Evolutionary conservation across 83 land plant genomes (phyloP), one percentile per base, ranked within the genome.

Genomic region (Picea mariana): DNA sequence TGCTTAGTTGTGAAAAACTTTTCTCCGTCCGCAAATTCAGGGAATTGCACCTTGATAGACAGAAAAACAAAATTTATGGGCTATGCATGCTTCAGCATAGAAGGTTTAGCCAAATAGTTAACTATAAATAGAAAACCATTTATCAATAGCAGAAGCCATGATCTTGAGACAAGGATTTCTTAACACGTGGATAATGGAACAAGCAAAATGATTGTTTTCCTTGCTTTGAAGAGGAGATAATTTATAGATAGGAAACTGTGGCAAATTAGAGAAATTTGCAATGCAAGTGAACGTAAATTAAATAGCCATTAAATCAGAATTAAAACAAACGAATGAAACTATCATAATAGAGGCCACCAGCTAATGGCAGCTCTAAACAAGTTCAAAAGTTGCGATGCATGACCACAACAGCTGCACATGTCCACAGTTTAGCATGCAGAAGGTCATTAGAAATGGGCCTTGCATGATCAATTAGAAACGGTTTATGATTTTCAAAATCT

Each of bases 21-120:
- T 52, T 52, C 12, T 11, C 55, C 55, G 12, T 52, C 13, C 55
- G 3, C 55, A 52, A 52, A 52, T 52, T 52, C 55, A 52, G 55
- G 55, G 55, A 52, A 52, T 52, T 11, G 13, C 55, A 55, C 58
- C 58, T 55, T 55, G 58, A 55, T 55, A 55, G 13, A 12, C 58
- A 55, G 58, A 55, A 55, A 55, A 55, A 2, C 58, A 13, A 55
- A 55, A 55, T 55, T 47, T 55, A 55, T 55, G 58, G 58, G 58
- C 47, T 69, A 68, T 69, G 20, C 47, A 69, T 38, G 75, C 75
- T 69, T 38, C 44, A 69, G 44, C 42, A 18, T 69, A 69, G 75
- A 42, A 38, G 11, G 75, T 42, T n/a, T 8, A 38, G 20, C 17
- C 21, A 34, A 69, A n/a, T 69, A 17, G 42, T 69, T 69, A 34